Conservation (phyloP, 2,329 filamentous ascomycete species). For the Trichophyton schoenleinii region DNA sequence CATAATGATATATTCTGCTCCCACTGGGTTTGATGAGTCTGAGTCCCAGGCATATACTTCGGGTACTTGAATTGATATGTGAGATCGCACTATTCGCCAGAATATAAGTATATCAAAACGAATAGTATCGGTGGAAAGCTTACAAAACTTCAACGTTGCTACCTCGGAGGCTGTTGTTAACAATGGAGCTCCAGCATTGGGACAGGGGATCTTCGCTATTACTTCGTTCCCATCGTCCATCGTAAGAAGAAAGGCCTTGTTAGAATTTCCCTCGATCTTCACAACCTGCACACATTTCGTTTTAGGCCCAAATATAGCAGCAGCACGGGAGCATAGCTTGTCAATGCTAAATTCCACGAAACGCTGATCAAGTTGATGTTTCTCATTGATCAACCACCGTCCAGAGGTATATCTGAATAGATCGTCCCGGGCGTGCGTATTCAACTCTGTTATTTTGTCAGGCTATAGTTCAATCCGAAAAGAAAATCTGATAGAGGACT, state of each 20-base stretch:
- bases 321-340: slow-evolving; percentile 14
- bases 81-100: background rate
- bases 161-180: slow-evolving; percentile 16
- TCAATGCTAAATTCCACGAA: slow-evolving; percentile 23
- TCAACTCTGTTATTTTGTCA: background rate
- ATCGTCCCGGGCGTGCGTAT: background rate
- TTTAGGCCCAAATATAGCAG: background rate
- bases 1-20: slow-evolving; percentile 18
- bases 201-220: slow-evolving; percentile 13
- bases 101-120: background rate
- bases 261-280: slow-evolving; percentile 22
- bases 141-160: slow-evolving; percentile 11
- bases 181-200: slow-evolving; percentile 13
- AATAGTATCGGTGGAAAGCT: background rate
- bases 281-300: slow-evolving; percentile 12
- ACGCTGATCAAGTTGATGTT: slow-evolving; percentile 18
- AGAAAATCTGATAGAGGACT: background rate
- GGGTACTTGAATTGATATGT: slow-evolving; percentile 13
- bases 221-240: slow-evolving; percentile 10
- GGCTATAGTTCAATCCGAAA: background rate
- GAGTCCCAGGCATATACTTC: slow-evolving; percentile 14
- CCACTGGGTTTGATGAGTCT: slow-evolving; percentile 12
- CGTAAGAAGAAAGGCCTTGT: slow-evolving; percentile 18
- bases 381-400: slow-evolving; percentile 23
- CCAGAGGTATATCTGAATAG: slow-evolving; percentile 19